Conservation (phyloP, 163 green algal species). For the Scenedesmus sp. region DNA sequence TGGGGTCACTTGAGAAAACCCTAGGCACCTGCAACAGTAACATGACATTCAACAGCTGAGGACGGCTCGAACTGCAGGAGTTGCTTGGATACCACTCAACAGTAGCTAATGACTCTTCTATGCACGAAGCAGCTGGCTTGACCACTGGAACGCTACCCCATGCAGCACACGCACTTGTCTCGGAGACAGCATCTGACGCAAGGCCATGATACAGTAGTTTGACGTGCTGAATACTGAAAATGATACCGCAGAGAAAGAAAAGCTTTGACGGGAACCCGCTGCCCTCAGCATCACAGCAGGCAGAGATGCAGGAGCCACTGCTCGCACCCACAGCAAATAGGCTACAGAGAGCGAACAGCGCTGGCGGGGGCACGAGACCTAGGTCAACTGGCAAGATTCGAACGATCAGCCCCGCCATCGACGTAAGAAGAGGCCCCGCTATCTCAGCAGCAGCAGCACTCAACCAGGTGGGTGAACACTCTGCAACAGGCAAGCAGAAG, state of each 20-base stretch:
- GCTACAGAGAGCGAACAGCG: constrained; percentile 1
- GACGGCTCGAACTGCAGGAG: too few relatives aligned
- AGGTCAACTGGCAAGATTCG: constrained; percentile 30
- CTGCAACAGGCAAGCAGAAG: background rate
- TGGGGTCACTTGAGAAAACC: background rate
- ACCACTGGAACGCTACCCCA: background rate
- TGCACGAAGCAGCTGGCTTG: background rate
- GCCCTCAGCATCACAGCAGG: background rate
- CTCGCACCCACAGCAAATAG: background rate
- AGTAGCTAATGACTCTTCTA: background rate
- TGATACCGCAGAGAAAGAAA: background rate
- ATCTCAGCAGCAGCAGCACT: constrained; percentile 35
- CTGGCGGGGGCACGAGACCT: constrained; percentile 1
- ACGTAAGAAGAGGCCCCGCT: constrained; percentile 22
- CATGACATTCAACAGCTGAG: background rate
- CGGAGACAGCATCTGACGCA: background rate
- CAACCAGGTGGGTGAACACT: constrained; percentile 12
- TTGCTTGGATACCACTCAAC: background rate
- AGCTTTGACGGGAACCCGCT: background rate
- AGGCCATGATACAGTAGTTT: background rate
- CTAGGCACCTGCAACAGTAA: background rate
- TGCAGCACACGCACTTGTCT: background rate
- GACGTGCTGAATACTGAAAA: background rate
- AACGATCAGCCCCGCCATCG: constrained; percentile 40
- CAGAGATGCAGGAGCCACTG: constrained; percentile 14